Evolutionary conservation across 129 eudicot species (phyloP).

Genomic region (Sambucus nigra): DNA sequence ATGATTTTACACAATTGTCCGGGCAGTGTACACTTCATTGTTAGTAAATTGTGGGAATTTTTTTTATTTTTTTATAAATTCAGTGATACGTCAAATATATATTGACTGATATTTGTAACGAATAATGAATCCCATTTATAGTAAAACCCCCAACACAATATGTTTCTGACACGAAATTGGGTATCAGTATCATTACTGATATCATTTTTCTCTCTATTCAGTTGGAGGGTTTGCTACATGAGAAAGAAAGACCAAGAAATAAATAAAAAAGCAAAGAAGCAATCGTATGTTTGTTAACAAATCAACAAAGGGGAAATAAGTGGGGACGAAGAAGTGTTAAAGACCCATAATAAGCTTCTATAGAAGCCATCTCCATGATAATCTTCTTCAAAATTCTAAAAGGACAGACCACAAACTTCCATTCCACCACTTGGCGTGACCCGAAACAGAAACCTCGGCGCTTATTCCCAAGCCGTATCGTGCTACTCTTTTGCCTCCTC

Average conservation of each 20-base stretch:
- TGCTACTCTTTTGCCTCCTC: constrained; percentile 27
- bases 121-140: too few relatives aligned
- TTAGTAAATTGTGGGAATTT: too few relatives aligned
- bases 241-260: constrained; percentile 13
- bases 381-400: constrained; percentile 43
- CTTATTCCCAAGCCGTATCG: constrained; percentile 35
- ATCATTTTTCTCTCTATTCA: too few relatives aligned
- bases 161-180: too few relatives aligned
- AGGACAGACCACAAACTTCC: constrained; percentile 41
- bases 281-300: not conserved
- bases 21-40: too few relatives aligned
- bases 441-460: constrained; percentile 36
- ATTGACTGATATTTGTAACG: too few relatives aligned
- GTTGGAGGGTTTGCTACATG: too few relatives aligned
- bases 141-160: too few relatives aligned
- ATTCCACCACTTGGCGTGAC: constrained; percentile 36
- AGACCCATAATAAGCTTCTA: constrained; percentile 50
- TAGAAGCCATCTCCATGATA: constrained; percentile 31
- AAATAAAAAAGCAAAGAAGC: constrained; percentile 6
- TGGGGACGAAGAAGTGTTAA: constrained; percentile 63
- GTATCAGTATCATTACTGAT: too few relatives aligned
- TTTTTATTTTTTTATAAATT: too few relatives aligned
- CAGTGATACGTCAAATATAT: too few relatives aligned
- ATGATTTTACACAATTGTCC: too few relatives aligned
- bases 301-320: constrained; percentile 59